A percentile compares a stretch with the other conserved stretches of the same genome.
Conservation (phyloP, 441 rosid genomes). For the Gossypium davidsonii region DNA sequence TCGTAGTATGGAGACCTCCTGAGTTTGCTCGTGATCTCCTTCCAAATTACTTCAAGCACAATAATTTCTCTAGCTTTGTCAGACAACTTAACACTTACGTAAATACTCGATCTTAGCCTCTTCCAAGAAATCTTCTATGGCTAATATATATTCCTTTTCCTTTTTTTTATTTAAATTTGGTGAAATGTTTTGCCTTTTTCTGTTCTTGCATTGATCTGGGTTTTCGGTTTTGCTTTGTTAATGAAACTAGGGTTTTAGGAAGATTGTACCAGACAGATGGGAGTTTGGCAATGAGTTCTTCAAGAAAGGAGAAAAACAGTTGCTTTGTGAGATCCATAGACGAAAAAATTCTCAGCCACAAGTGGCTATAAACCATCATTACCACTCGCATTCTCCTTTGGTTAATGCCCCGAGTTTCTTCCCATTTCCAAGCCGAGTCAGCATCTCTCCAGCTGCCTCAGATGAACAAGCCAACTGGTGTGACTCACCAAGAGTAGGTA, state of each 20-base stretch:
- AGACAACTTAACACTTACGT: slow-evolving; percentile 93
- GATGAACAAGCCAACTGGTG: slow-evolving; percentile 63
- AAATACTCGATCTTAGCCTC: not conserved
- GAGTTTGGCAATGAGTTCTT: slow-evolving; percentile 90
- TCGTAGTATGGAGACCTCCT: slow-evolving; percentile 87
- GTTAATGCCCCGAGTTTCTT: slow-evolving; percentile 43
- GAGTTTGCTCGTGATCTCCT: slow-evolving; percentile 92
- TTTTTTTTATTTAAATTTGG: too few relatives aligned
- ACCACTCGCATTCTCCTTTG: slow-evolving; percentile 39
- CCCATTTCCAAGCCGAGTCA: slow-evolving; percentile 44
- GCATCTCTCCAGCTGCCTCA: slow-evolving; percentile 48
- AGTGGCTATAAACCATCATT: slow-evolving; percentile 41
- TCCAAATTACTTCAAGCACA: slow-evolving; percentile 91
- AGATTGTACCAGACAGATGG: slow-evolving; percentile 97
- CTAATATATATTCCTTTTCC: too few relatives aligned
- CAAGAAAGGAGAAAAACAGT: slow-evolving; percentile 82
- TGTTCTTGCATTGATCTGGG: slow-evolving; percentile 3
- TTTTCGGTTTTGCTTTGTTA: not conserved
- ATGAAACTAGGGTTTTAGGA: slow-evolving; percentile 71
- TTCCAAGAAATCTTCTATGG: not conserved
- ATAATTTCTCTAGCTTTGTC: slow-evolving; percentile 91
- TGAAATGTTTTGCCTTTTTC: not conserved
- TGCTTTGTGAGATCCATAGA: slow-evolving; percentile 87
- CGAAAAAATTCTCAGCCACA: slow-evolving; percentile 67
- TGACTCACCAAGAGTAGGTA: slow-evolving; percentile 47